Base-by-base conservation (phyloP, 2,329 filamentous ascomycete species). In the Calonectria pauciramosa region DNA sequence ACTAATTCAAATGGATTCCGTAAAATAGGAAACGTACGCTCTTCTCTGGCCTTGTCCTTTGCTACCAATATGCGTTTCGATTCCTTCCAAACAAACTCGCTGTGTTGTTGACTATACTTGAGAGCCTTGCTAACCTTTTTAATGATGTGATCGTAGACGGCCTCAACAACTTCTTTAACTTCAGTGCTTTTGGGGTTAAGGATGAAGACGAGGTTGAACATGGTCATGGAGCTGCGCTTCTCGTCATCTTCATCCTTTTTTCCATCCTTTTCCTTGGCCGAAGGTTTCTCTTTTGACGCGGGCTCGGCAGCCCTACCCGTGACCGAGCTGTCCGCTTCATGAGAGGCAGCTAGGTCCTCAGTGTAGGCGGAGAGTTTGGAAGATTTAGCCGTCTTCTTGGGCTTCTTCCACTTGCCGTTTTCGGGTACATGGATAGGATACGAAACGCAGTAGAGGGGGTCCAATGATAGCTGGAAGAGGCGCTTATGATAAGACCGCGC, bases 151-250 rank as follows among this genome's bases (percentile, higher is more conserved):
- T 94, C 90, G 83, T 98, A 98, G 82, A 98, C 85, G 7, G 87
- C 93, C 77, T 97, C 94, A 54, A 94, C 91, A 59, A 97, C 81
- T 88, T 90, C 89, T 71, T 94, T 94, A 77, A 94, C 93, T 82
- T 98, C 94, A 71, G 96, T 89, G 68, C 93, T 92, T 65, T 93
- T 93, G 4, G 96, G 94, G 78, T 95, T 94, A 77, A 98, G 88
- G 66, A 98, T 94, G 84, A 99, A 99, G 30, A 99, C 96, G 14
- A 98, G 91, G 84, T 98, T 98, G 86, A 99, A 99, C 96, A 99
- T 99, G 76, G 93, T 96, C 94, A 99, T 96, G 60, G 91, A 91
- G 77, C 90, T 91, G 78, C 88, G 88, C 82, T 94, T 93, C 81
- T 92, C 89, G 75, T 93, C 89, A 51, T 88, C 84, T 38, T 87